Percentiles rank a stretch among this genome's conserved stretches.
phyloP scores from a whole-genome alignment of 805 yeast genomes.

The Wickerhamomyces bovis region DNA sequence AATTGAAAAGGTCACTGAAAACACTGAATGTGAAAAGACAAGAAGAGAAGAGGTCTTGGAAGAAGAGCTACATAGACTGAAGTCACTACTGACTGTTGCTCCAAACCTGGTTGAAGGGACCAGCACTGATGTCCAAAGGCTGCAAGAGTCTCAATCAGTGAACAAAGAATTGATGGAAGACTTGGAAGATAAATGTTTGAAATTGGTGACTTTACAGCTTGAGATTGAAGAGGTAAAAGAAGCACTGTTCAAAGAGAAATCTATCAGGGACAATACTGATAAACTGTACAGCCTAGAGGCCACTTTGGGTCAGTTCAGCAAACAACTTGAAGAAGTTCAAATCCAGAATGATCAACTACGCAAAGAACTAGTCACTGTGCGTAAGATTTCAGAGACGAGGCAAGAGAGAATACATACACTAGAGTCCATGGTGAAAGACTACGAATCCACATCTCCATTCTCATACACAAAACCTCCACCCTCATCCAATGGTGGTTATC shows the following conservation, averaged over 20 bases:
- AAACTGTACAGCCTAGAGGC: slow-evolving; percentile 37
- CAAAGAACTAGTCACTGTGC: slow-evolving; percentile 49
- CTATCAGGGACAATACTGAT: background rate
- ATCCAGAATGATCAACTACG: slow-evolving; percentile 51
- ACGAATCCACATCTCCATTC: slow-evolving; percentile 27
- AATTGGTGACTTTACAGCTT: slow-evolving; percentile 35
- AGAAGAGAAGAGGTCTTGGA: background rate
- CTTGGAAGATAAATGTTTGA: slow-evolving; percentile 21
- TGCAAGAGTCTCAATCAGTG: slow-evolving; percentile 16
- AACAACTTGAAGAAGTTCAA: slow-evolving; percentile 57
- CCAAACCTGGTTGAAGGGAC: slow-evolving; percentile 8
- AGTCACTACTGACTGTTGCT: slow-evolving; percentile 8
- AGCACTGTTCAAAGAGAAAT: slow-evolving; percentile 15
- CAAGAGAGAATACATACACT: slow-evolving; percentile 50
- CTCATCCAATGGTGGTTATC: background rate
- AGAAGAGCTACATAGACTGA: slow-evolving; percentile 11
- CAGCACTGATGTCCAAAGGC: slow-evolving; percentile 1
- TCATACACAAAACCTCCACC: background rate
- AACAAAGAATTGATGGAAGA: slow-evolving; percentile 20
- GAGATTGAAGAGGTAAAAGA: slow-evolving; percentile 34
- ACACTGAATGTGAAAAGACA: background rate
- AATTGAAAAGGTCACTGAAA: background rate
- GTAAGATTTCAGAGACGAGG: slow-evolving; percentile 51
- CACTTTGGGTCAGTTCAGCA: slow-evolving; percentile 49
- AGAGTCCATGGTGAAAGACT: slow-evolving; percentile 43